Evolutionary conservation across 73 alveolate genomes (phyloP).

Genomic region (Tetrahymena borealis): DNA sequence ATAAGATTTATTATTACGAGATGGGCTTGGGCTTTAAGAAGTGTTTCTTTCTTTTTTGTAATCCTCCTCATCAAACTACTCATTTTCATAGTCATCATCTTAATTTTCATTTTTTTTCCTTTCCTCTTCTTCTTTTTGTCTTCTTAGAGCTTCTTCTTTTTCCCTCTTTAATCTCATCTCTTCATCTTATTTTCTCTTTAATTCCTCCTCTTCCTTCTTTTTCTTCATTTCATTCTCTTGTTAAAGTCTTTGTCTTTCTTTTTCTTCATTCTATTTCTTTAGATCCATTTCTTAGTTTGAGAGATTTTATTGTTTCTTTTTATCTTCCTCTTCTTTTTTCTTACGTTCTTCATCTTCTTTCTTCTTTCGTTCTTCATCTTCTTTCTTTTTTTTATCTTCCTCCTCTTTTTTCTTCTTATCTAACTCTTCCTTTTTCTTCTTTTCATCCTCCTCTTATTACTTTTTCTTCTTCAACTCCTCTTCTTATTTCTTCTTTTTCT

Average conservation of each 20-base stretch:
- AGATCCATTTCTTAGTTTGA: neutral
- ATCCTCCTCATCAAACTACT: neutral
- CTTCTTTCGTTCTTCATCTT: constrained; percentile 20
- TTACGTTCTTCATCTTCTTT: neutral
- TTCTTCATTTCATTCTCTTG: constrained; percentile 20
- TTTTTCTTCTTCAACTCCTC: constrained; percentile 31
- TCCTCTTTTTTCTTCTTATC: neutral
- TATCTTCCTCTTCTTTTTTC: no score
- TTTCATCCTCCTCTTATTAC: constrained; percentile 10
- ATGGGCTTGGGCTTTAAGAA: neutral
- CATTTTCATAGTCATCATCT: neutral
- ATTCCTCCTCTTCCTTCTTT: constrained; percentile 38
- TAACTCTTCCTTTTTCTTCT: constrained; percentile 40
- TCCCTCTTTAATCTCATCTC: constrained; percentile 12
- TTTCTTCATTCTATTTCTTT: constrained; percentile 12
- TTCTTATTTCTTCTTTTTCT: constrained; percentile 22
- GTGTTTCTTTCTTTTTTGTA: neutral
- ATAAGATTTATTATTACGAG: neutral
- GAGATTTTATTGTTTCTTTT: neutral
- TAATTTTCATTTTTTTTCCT: neutral
- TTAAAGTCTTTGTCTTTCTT: constrained; percentile 22
- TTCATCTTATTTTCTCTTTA: neutral
- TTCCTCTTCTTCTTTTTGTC: constrained; percentile 34
- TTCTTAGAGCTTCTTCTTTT: constrained; percentile 22
- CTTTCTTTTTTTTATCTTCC: constrained; percentile 21